Evolutionary conservation across 371 early-diverging fungal genomes (phyloP), one percentile per base, ranked within the genome.

Genomic region (Rhizopus delemar): DNA sequence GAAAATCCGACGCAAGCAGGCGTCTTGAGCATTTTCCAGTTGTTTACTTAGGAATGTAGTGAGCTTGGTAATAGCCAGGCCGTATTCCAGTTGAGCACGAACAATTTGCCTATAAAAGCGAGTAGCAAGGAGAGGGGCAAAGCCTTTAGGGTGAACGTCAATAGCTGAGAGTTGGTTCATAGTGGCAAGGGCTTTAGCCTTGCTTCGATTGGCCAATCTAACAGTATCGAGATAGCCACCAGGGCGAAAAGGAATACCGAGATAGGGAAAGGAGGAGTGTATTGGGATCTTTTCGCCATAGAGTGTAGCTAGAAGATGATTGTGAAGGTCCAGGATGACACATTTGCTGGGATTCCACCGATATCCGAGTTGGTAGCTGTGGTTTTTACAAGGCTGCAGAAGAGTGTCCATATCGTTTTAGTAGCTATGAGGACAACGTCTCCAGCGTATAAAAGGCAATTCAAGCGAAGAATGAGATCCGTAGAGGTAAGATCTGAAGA

Each of bases 81-180:
- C 59, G 29, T 65, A 65, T 34, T 65, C 59, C 8, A 65, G 8
- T 31, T 59, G 53, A 1, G 65, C 32, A 4, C 59, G 60, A 4
- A 59, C 55, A 15, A 51, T 53, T 22, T 53, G 38, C 0, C 0
- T 16, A 16, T 53, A 53, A 15, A 53, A 53, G 3, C 8, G 53
- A 16, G 8, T 8, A 28, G 39, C 5, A 7, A 53, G 53, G 3
- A 53, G 41, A 4, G n/a, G 16, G 0, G 15, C 1, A 28, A 39
- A 53, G 38, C 41, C 16, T 39, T 16, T 53, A 11, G 13, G 29
- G 22, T 53, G 36, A 11, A 53, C 28, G 39, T 39, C 53, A 39
- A 53, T 36, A 39, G 39, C 16, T 15, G 53, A 8, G 3, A 53
- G 16, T 53, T 53, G 39, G 16, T 53, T 53, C 39, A 53, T 39